These are phyloP conservation scores for Candida sanyaensis DNA, from an alignment of 1,139 yeast genomes.

Conservation along the genomic window DNA sequence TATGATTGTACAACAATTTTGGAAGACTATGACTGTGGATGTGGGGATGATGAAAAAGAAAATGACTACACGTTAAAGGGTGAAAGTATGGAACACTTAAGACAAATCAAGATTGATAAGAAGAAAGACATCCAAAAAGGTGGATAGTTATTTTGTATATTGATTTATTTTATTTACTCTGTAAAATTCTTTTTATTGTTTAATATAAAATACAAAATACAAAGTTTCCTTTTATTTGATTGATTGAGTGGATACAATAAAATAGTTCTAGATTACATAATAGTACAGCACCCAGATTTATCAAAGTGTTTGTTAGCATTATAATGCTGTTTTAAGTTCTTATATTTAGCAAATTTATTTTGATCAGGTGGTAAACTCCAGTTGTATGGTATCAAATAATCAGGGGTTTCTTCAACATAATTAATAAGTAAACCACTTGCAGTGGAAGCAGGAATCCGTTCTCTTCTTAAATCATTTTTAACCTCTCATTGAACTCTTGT, in stretches of 20 bases:
- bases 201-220: neutral
- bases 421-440: constrained; percentile 54
- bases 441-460: constrained; percentile 68
- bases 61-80: constrained; percentile 38
- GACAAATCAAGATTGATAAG: constrained; percentile 45
- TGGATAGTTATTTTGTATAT: constrained; percentile 20
- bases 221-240: neutral
- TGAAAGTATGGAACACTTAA: constrained; percentile 41
- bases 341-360: constrained; percentile 44
- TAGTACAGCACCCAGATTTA: constrained; percentile 45
- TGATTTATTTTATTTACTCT: neutral
- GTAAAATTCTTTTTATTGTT: neutral
- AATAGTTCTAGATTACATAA: constrained; percentile 24
- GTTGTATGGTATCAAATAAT: constrained; percentile 51
- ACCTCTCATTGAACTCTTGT: constrained; percentile 56
- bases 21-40: constrained; percentile 95
- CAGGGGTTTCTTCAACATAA: constrained; percentile 50
- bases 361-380: constrained; percentile 52
- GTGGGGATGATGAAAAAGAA: constrained; percentile 71
- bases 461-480: constrained; percentile 56
- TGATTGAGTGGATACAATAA: neutral
- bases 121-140: constrained; percentile 42
- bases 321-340: constrained; percentile 18
- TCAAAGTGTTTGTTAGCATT: constrained; percentile 4
- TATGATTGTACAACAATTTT: constrained; percentile 85